These are phyloP conservation scores for Dipteronia sinensis DNA, from an alignment of 345 rosid species.

Conservation along the genomic window DNA sequence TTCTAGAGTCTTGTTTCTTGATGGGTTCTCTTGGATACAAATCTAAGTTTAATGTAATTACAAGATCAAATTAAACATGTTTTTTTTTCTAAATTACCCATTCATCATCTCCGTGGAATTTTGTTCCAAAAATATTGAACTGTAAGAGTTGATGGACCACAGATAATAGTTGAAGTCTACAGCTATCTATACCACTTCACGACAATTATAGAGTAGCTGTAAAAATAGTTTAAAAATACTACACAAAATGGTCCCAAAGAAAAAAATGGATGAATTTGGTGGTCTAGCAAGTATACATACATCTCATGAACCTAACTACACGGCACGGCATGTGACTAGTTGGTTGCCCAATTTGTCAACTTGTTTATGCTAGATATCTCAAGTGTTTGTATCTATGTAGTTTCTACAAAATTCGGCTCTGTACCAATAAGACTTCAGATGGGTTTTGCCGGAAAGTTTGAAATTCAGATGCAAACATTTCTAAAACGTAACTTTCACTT, in stretches of 20 bases:
- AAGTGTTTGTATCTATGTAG: too few species aligned
- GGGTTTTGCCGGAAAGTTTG: too few species aligned
- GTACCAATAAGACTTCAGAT: too few species aligned
- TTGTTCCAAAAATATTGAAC: neutral
- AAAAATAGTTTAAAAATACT: too few species aligned
- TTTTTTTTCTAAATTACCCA: neutral
- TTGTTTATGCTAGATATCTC: neutral
- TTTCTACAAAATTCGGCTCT: too few species aligned
- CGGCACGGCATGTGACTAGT: constrained; percentile 8
- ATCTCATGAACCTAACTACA: constrained; percentile 14
- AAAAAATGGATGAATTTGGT: constrained; percentile 4
- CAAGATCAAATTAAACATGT: constrained; percentile 3
- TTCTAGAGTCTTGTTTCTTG: neutral
- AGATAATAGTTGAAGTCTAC: neutral
- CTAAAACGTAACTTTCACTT: neutral
- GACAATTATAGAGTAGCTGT: neutral
- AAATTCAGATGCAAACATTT: too few species aligned
- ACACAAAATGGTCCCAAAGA: constrained; percentile 11
- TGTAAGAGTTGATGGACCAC: neutral
- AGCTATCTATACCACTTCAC: neutral
- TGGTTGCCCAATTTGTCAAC: constrained; percentile 22
- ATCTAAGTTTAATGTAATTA: constrained; percentile 16
- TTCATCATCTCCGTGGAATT: neutral
- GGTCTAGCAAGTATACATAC: neutral
- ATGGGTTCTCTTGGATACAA: neutral